Conservation (phyloP, 306 rosid genomes). For the Cotoneaster glaucophyllus region DNA sequence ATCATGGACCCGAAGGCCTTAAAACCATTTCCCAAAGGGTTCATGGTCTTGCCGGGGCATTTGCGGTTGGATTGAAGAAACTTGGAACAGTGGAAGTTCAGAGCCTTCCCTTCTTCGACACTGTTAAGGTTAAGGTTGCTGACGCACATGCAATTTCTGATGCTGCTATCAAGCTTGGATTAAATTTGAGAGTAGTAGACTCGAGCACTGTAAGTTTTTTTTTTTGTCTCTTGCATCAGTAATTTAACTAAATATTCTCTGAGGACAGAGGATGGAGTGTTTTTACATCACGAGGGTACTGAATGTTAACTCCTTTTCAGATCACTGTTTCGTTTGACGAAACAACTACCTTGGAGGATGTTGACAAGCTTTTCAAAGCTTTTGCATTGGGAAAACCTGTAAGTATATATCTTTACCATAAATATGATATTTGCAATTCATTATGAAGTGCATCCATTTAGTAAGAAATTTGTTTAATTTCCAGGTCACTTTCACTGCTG, state of each 20-base stretch:
- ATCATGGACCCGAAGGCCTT: conserved; percentile 98
- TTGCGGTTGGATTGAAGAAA: conserved; percentile 86
- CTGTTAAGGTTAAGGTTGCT: conserved; percentile 69
- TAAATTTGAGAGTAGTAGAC: conserved; percentile 74
- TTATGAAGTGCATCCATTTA: conserved; percentile 13
- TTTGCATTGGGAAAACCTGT: conserved; percentile 63
- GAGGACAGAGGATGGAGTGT: not conserved
- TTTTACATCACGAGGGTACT: conserved; percentile 18
- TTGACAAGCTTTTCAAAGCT: conserved; percentile 79
- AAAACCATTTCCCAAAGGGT: conserved; percentile 71
- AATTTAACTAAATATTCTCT: not conserved
- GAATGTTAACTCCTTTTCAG: conserved; percentile 36
- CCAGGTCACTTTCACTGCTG: conserved; percentile 89
- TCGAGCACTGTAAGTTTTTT: conserved; percentile 59
- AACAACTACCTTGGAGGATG: conserved; percentile 92
- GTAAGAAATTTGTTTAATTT: not conserved
- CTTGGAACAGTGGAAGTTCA: conserved; percentile 87
- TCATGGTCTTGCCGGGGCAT: conserved; percentile 92
- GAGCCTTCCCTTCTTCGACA: conserved; percentile 90
- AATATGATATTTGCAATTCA: not conserved
- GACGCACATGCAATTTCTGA: conserved; percentile 67
- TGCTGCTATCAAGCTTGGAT: conserved; percentile 61
- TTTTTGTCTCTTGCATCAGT: not conserved
- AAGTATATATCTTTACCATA: conserved; percentile 14
- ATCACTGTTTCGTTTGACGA: conserved; percentile 89